Evolutionary conservation across 1,284 basidiomycete species (phyloP), one percentile per base, ranked within the genome.

Genomic region (Ustilago hordei): DNA sequence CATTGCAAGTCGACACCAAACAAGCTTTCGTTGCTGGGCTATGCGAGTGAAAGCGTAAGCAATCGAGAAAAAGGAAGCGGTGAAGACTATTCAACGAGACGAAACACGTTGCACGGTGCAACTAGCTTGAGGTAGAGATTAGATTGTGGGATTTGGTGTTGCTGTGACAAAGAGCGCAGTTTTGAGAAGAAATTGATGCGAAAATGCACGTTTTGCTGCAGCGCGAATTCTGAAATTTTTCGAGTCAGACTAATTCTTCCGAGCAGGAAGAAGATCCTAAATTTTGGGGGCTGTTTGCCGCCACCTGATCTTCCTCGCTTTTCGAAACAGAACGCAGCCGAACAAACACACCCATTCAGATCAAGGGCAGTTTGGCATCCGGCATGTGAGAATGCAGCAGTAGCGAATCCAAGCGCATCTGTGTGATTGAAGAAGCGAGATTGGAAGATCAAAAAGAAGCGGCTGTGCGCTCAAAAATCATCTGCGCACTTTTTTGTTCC

Each of bases 211-310:
- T 45, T 19, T 28, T 45, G n/a, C 17, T 45, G 43, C n/a, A 19
- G 3, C n/a, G 8, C n/a, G 43, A 19, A 2, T 4, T 19, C 7
- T 17, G 12, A 6, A 12, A 17, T 41, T 17, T 4, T 43, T 43
- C 57, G 45, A 59, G 57, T 59, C 57, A 59, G 43, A 45, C n/a
- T 8, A 45, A 6, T 45, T 45, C 43, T 45, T 45, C 43, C 43
- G 7, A 28, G 23, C 23, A 28, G 23, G 43, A 45, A 19, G n/a
- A 45, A 45, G 43, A 19, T 45, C 43, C 15, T 19, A 45, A 45
- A 19, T 19, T 17, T 19, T 45, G 23, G 23, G 23, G 23, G 23
- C 23, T 28, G 23, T 7, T 19, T 11, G 43, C n/a, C 43, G 43
- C 43, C 43, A 45, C 43, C n/a, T 43, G 39, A 43, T 15, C 15